Evolutionary conservation across 176 grass and related monocot species (phyloP).

Genomic region (Musa troglodytarum): DNA sequence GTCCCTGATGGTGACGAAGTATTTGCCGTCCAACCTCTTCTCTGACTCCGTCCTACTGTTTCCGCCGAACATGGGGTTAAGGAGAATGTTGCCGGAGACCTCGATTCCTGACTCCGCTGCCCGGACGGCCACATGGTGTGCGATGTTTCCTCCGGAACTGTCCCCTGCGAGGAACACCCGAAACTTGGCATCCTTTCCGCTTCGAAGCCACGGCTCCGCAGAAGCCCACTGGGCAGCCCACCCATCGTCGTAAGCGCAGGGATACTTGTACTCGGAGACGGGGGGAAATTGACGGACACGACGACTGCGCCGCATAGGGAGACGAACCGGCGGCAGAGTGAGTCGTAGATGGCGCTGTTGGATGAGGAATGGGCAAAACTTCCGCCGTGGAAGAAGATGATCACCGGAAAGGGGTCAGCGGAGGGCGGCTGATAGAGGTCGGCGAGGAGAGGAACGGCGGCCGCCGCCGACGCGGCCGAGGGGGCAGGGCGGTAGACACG

Average conservation of each 20-base stretch:
- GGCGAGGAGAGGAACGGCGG: constrained; percentile 39
- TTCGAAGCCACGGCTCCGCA: constrained; percentile 57
- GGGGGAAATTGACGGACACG: constrained; percentile 84
- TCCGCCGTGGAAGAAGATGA: constrained; percentile 95
- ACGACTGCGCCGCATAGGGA: constrained; percentile 64
- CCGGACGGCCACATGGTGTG: constrained; percentile 77
- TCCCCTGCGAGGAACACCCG: constrained; percentile 90
- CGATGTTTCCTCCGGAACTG: constrained; percentile 96
- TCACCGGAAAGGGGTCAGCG: constrained; percentile 78
- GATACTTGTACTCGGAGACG: constrained; percentile 75
- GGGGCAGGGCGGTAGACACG: constrained; percentile 67
- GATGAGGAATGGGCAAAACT: constrained; percentile 84
- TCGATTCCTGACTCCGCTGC: constrained; percentile 60
- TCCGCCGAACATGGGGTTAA: constrained; percentile 98
- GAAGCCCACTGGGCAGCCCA: constrained; percentile 75
- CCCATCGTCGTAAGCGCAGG: constrained; percentile 90
- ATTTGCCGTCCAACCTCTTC: constrained; percentile 81
- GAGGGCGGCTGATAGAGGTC: constrained; percentile 51
- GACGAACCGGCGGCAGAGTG: constrained; percentile 70
- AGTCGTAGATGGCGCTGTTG: constrained; percentile 73
- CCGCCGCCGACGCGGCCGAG: neutral
- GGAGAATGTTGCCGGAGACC: constrained; percentile 75
- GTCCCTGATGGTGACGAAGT: constrained; percentile 93
- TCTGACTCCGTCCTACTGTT: constrained; percentile 62
- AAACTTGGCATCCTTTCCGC: constrained; percentile 27